A percentile compares a stretch with the other conserved stretches of the same genome.
Conservation (phyloP, 2,329 filamentous ascomycete species). For the Ilyonectria robusta region DNA sequence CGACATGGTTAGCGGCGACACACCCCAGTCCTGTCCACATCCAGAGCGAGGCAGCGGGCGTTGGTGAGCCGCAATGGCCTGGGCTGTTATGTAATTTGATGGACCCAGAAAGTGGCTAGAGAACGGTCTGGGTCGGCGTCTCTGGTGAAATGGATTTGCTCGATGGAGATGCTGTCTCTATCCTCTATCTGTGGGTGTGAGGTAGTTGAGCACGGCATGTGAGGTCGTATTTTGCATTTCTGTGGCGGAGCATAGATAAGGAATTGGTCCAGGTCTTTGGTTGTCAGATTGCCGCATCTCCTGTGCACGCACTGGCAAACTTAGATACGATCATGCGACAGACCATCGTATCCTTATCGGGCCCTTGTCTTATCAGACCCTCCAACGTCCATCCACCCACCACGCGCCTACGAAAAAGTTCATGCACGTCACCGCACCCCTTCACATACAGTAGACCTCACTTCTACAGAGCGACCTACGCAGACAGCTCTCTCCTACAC, state of each 20-base stretch:
- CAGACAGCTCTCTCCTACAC: neutral
- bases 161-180: neutral
- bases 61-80: slow-evolving; percentile 12
- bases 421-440: slow-evolving; percentile 16
- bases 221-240: neutral
- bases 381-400: neutral
- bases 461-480: neutral
- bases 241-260: neutral
- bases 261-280: neutral
- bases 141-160: neutral
- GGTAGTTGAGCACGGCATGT: neutral
- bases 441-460: neutral
- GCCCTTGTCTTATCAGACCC: slow-evolving; percentile 34
- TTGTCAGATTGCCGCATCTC: slow-evolving; percentile 4
- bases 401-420: slow-evolving; percentile 23
- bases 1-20: neutral
- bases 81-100: slow-evolving; percentile 23
- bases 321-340: neutral
- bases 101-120: neutral
- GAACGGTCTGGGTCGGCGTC: neutral
- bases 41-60: slow-evolving; percentile 19
- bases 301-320: neutral
- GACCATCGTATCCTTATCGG: neutral
- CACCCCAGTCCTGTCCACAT: neutral
- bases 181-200: neutral